Conservation (phyloP, 768 basidiomycete species). For the Suillus plorans region DNA sequence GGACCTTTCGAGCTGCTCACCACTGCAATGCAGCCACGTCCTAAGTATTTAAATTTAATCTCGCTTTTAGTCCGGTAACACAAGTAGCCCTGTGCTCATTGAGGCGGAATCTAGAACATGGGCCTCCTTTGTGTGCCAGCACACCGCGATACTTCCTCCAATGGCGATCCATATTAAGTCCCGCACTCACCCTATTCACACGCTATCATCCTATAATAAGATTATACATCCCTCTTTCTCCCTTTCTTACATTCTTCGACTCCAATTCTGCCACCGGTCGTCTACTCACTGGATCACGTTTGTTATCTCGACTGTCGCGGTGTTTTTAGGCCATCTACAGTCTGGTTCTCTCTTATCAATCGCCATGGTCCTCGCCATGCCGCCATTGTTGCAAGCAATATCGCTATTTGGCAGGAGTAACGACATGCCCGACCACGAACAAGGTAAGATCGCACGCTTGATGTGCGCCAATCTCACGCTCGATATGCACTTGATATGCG, state of each 20-base stretch:
- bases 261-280: neutral
- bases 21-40: neutral
- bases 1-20: neutral
- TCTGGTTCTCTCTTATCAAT: neutral
- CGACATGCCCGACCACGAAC: neutral
- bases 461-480: neutral
- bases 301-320: neutral
- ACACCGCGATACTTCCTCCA: neutral
- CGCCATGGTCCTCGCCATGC: neutral
- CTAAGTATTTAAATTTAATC: too few relatives aligned
- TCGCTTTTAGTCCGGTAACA: neutral
- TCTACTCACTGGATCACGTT: neutral
- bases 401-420: neutral
- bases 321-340: neutral
- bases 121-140: neutral
- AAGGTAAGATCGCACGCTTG: neutral
- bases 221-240: neutral
- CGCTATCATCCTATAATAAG: neutral
- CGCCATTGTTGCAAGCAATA: neutral
- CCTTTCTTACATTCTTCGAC: neutral
- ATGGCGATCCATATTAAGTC: neutral
- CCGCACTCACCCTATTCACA: neutral
- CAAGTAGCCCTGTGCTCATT: neutral
- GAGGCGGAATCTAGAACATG: neutral
- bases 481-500: neutral